Conservation (phyloP, 345 rosid species). For the Passiflora organensis region DNA sequence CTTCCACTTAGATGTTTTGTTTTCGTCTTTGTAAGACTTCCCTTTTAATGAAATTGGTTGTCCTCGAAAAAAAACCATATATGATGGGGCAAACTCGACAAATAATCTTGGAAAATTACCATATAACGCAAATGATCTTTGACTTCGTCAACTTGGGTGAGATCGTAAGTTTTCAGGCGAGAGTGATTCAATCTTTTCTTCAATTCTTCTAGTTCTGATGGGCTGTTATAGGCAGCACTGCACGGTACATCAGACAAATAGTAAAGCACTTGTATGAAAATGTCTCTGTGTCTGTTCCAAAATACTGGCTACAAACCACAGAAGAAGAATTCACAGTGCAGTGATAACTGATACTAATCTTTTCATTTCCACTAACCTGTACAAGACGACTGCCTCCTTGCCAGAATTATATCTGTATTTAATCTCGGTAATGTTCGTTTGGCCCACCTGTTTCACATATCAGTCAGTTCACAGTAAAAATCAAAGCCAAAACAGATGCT, state of each 20-base stretch:
- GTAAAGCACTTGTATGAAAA: neutral
- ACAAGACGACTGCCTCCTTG: conserved; percentile 76
- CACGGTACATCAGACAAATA: conserved; percentile 17
- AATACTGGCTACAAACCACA: neutral
- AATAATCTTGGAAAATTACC: too few relatives aligned
- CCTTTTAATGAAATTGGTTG: too few relatives aligned
- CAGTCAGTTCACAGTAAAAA: conserved; percentile 4
- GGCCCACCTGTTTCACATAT: conserved; percentile 63
- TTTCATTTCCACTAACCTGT: conserved; percentile 45
- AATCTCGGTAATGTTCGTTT: conserved; percentile 78
- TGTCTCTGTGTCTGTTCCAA: neutral
- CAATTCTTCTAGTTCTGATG: conserved; percentile 62
- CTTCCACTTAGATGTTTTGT: too few relatives aligned
- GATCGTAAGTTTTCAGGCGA: conserved; percentile 63
- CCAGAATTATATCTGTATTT: conserved; percentile 66
- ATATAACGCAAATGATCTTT: conserved; percentile 95
- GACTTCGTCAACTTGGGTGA: conserved; percentile 78
- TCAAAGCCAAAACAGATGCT: neutral
- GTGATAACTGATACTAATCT: neutral
- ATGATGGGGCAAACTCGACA: too few relatives aligned
- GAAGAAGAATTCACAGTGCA: neutral
- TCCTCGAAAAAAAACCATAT: too few relatives aligned
- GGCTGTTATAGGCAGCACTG: conserved; percentile 84
- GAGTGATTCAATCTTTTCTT: conserved; percentile 65
- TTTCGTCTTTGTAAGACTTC: too few relatives aligned